Base-by-base conservation (phyloP, 495 filamentous ascomycete genomes). In the Neurospora tetrasperma region DNA sequence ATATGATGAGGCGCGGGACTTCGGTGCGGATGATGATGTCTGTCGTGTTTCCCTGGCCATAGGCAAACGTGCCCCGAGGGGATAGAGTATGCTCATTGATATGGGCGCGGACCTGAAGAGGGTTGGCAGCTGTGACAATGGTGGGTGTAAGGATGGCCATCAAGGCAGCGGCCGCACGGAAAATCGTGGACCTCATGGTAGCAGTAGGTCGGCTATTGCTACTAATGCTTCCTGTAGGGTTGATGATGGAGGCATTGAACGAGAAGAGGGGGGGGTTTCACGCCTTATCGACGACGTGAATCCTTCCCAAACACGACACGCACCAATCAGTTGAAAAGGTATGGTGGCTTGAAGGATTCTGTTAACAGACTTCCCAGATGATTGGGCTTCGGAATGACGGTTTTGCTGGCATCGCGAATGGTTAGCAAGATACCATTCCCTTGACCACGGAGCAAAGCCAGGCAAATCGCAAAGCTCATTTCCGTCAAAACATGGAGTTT, bases 1-100 rank as follows among this genome's bases (percentile, higher is more conserved):
- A 94, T 72, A 89, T 76, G 42, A 94, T 86, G 14, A 85, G 81
- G 12, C 84, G 82, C 1, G 80, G 80, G 44, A 81, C 42, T 5
- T 79, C 75, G 14, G 72, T 38, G 12, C 39, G 10, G 23, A 10
- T 11, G 23, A 40, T 39, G 3, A 4, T 39, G 59, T 41, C 35
- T 16, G 35, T n/a, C 38, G 9, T 31, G 4, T 38, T 16, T 3
- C 16, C 66, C 23, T n/a, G 27, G 71, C 0, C 6, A n/a, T 38
- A 9, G 35, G 12, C 27, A 18, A 38, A 27, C 5, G 0, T 1
- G 2, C 16, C 54, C 27, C 54, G 27, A 66, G 14, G 7, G 27
- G 54, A 66, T 9, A 66, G 0, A 1, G 3, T 27, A 66, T 18
- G 23, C 12, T 66, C 27, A 12, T 35, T 66, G 3, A 14, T 18